A percentile compares a stretch with the other conserved stretches of the same genome.
phyloP scores from a whole-genome alignment of 2,329 filamentous ascomycete species.

The Alternaria tenuissima region DNA sequence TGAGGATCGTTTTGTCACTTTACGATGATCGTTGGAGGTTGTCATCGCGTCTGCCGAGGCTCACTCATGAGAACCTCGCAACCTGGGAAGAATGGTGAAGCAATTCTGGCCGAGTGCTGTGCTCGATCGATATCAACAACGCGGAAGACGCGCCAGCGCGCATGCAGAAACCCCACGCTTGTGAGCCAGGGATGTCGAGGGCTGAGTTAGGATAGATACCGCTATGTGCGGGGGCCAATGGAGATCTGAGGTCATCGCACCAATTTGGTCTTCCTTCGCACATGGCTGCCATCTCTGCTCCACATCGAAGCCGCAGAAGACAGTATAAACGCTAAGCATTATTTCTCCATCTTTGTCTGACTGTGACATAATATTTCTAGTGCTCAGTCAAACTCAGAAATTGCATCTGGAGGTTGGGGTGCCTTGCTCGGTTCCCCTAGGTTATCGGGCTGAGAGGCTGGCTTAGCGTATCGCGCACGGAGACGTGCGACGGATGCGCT shows the following conservation, averaged over 20 bases:
- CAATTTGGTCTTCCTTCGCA: neutral
- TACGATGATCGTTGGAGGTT: slow-evolving; percentile 31
- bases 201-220: neutral
- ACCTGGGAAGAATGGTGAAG: neutral
- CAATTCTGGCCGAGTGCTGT: neutral
- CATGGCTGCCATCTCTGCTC: neutral
- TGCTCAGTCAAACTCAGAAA: neutral
- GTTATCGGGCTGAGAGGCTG: neutral
- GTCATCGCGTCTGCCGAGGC: slow-evolving; percentile 21
- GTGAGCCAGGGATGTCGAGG: neutral
- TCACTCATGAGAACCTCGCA: neutral
- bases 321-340: neutral
- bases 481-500: slow-evolving; percentile 3
- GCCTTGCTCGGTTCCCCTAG: neutral
- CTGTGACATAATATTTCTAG: neutral
- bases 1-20: slow-evolving; percentile 37
- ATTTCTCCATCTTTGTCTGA: neutral
- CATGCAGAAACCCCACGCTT: neutral
- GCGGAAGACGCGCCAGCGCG: neutral
- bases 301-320: too few relatives aligned
- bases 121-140: neutral
- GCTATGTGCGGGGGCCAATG: neutral
- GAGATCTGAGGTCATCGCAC: neutral
- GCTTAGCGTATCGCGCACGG: neutral
- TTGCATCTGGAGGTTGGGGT: neutral